Evolutionary conservation across 2,329 filamentous ascomycete genomes (phyloP).

Genomic region (Claviceps paspali): DNA sequence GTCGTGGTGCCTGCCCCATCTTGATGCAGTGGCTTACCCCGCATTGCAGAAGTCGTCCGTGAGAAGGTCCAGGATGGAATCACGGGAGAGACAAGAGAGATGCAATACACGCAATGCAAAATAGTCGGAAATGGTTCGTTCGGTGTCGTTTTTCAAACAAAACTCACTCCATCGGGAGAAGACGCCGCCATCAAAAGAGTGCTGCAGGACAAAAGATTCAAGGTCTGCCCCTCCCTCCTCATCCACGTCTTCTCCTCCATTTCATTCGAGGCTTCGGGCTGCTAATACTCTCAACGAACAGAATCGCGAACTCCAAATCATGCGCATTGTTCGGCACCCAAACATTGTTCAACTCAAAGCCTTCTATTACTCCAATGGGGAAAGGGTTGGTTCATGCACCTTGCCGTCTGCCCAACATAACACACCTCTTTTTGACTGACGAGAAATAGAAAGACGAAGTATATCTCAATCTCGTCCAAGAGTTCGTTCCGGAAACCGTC

Average conservation of each 20-base stretch:
- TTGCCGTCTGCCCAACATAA: neutral
- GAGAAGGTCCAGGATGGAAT: slow-evolving; percentile 98
- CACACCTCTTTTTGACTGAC: neutral
- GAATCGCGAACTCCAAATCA: slow-evolving; percentile 98
- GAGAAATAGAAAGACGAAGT: slow-evolving; percentile 77
- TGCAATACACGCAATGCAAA: slow-evolving; percentile 98
- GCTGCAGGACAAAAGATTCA: slow-evolving; percentile 98
- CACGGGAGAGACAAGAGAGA: slow-evolving; percentile 88
- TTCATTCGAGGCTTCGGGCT: neutral
- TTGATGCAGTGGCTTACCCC: slow-evolving; percentile 12
- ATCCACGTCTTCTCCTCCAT: neutral
- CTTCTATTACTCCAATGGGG: slow-evolving; percentile 98
- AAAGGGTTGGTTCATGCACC: slow-evolving; percentile 51
- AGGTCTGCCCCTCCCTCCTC: slow-evolving; percentile 41
- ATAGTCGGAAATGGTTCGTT: slow-evolving; percentile 99
- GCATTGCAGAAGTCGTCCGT: slow-evolving; percentile 69
- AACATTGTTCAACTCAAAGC: slow-evolving; percentile 99
- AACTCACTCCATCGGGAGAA: slow-evolving; percentile 92
- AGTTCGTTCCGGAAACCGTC: slow-evolving; percentile 96
- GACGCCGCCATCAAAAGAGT: slow-evolving; percentile 99
- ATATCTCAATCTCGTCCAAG: slow-evolving; percentile 93
- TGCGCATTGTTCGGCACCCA: slow-evolving; percentile 96
- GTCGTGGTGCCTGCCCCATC: too few relatives aligned
- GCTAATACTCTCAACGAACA: slow-evolving; percentile 25
- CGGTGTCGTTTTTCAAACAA: slow-evolving; percentile 97